These are phyloP conservation scores for Carallia brachiata DNA, from an alignment of 345 rosid species.

Conservation along the genomic window DNA sequence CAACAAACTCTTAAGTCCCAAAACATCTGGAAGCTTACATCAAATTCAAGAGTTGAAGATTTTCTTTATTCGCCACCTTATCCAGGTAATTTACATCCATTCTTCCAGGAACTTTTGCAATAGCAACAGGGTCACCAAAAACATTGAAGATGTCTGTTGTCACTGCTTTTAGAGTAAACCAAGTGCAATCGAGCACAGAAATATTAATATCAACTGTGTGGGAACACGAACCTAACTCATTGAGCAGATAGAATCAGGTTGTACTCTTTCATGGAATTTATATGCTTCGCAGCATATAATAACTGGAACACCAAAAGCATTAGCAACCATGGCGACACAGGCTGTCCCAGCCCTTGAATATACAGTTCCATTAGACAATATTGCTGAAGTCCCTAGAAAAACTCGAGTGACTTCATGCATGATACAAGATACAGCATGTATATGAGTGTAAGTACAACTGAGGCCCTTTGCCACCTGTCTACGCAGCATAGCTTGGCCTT, in stretches of 20 bases:
- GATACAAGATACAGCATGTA: constrained; percentile 84
- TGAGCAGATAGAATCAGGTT: constrained; percentile 90
- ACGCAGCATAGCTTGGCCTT: constrained; percentile 80
- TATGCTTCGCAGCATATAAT: constrained; percentile 94
- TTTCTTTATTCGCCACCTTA: constrained; percentile 49
- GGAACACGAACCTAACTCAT: constrained; percentile 67
- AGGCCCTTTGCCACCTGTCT: constrained; percentile 82
- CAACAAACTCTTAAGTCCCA: not conserved
- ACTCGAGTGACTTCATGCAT: constrained; percentile 94
- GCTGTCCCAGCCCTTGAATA: constrained; percentile 98
- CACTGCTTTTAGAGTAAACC: not conserved
- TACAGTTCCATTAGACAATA: constrained; percentile 88
- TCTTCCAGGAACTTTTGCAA: constrained; percentile 65
- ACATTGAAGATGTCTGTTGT: not conserved
- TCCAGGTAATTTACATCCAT: constrained; percentile 57
- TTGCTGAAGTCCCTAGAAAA: constrained; percentile 87
- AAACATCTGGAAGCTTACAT: constrained; percentile 44
- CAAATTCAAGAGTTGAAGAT: constrained; percentile 75
- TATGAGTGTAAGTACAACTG: constrained; percentile 77
- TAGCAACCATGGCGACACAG: constrained; percentile 95
- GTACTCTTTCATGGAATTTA: constrained; percentile 94
- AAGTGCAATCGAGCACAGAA: not conserved
- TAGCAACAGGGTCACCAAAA: constrained; percentile 84
- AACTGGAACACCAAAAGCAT: constrained; percentile 75
- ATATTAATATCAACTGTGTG: not conserved